Evolutionary conservation across 768 basidiomycete genomes (phyloP), one percentile per base, ranked within the genome.

Genomic region (Tulasnella sp.): DNA sequence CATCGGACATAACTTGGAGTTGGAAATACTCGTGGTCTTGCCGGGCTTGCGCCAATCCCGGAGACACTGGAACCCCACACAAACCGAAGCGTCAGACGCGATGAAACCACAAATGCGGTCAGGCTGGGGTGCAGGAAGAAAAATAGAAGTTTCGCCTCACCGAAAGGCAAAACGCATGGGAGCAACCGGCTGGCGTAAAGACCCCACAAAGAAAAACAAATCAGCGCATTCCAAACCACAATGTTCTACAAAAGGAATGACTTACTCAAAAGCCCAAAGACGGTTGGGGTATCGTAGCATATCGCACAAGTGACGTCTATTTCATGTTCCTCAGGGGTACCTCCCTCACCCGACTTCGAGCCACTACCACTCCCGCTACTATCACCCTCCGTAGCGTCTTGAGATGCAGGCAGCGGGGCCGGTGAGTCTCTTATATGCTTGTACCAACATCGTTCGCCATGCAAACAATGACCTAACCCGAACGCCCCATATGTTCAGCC

Each of bases 221-320:
- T n/a, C n/a, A n/a, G n/a, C n/a, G n/a, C n/a, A n/a, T n/a, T n/a
- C 23, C 34, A 15, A 15, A 15, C 17, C 21, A 3, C 5, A 29
- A 1, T 12, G 19, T 17, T 19, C 25, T 17, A 19, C 6, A 2
- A n/a, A 19, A 2, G 3, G n/a, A 31, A 31, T 2, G 4, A 37
- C 59, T 58, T 42, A 60, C 59, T 37, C 19, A 60, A 35, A n/a
- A 60, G 59, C 14, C 59, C 59, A 29, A 56, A 60, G 32, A 25
- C 21, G 14, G 9, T 37, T 6, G 59, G 59, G 2, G 32, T 39
- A 8, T 60, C 59, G 36, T 45, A 60, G 36, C 59, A 60, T 17
- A 60, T 60, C 6, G 27, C 55, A 37, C 59, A 60, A 12, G 57
- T 56, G 8, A 43, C 31, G 23, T 43, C 41, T 27, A 32, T 8